Conservation (phyloP, 2,329 filamentous ascomycete species). For the Aspergillus pseudoglaucus region DNA sequence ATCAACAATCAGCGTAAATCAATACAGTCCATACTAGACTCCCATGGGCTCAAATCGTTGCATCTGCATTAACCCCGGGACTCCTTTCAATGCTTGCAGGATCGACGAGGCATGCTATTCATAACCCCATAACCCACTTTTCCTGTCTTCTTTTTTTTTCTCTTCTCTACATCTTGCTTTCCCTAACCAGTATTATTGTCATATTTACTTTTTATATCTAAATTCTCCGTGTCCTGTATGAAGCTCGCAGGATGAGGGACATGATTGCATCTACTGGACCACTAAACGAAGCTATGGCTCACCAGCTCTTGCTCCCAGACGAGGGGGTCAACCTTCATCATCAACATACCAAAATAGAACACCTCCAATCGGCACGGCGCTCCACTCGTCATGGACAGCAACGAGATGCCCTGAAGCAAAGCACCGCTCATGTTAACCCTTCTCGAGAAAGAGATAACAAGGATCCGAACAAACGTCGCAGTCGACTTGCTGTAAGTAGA, state of each 20-base stretch:
- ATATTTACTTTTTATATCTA: conserved; percentile 4
- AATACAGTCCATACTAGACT: conserved; percentile 10
- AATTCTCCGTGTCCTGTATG: conserved; percentile 9
- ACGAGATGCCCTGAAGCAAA: conserved; percentile 18
- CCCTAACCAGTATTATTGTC: conserved; percentile 6
- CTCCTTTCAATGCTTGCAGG: conserved; percentile 13
- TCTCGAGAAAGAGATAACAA: conserved; percentile 30
- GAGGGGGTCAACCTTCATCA: conserved; percentile 19
- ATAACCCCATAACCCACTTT: conserved; percentile 6
- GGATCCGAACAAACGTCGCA: conserved; percentile 43
- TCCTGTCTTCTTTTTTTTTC: conserved; percentile 10
- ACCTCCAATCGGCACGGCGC: conserved; percentile 19
- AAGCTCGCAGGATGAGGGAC: conserved; percentile 12
- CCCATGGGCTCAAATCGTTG: conserved; percentile 30
- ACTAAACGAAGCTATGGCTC: conserved; percentile 19
- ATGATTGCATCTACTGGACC: conserved; percentile 11
- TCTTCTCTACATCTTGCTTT: conserved; percentile 1
- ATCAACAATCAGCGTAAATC: conserved; percentile 10
- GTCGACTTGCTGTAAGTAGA: conserved; percentile 45
- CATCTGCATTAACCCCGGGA: conserved; percentile 17
- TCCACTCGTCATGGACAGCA: conserved; percentile 18
- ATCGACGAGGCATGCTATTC: conserved; percentile 11
- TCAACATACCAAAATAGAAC: conserved; percentile 16
- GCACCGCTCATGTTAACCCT: conserved; percentile 14
- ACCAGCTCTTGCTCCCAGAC: conserved; percentile 14